Evolutionary conservation across 1,284 basidiomycete species (phyloP), one percentile per base, ranked within the genome.

Genomic region (Cystobasidiaceae sp.): DNA sequence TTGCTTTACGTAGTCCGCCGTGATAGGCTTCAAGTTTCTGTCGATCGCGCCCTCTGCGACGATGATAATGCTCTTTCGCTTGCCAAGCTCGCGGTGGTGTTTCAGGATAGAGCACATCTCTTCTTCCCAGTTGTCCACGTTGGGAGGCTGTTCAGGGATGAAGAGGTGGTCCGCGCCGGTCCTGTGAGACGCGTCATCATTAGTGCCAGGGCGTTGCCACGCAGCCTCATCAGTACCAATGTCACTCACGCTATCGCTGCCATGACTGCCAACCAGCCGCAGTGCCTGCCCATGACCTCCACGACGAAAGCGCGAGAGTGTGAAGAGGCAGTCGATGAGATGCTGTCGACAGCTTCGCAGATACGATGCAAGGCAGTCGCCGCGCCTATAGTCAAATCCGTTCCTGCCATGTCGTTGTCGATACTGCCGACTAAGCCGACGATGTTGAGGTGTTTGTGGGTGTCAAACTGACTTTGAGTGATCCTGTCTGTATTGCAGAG

Each of bases 351-450:
- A 17, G 93, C 85, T 78, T 98, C 96, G 77, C 93, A 97, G 67
- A 98, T 98, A 45, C 96, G 85, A 73, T 94, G 90, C 33, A 98
- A 81, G 13, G 96, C 94, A 0, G 94, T 98, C 0, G 90, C 86
- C 0, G 93, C 93, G 50, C 94, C 96, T 73, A 98, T 97, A 5
- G 96, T 98, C 72, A 97, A 79, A 78, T 97, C 93, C 28, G 94
- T 97, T 83, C 96, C 83, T 23, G 90, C 88, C 92, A 98, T 96
- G 77, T 98, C 96, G 75, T 98, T 98, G 80, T 98, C 94, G 76
- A 99, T 97, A 4, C 91, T 94, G 45, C 94, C 94, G 56, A 98
- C 94, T 7, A 98, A 85, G 44, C 96, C 94, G 71, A 93, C 94
- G 73, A 99, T 97, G 78, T 86, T 90, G 71, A 99, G 86, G 72